Evolutionary conservation across 805 yeast species (phyloP).

Genomic region (Kuraishia piskuri): DNA sequence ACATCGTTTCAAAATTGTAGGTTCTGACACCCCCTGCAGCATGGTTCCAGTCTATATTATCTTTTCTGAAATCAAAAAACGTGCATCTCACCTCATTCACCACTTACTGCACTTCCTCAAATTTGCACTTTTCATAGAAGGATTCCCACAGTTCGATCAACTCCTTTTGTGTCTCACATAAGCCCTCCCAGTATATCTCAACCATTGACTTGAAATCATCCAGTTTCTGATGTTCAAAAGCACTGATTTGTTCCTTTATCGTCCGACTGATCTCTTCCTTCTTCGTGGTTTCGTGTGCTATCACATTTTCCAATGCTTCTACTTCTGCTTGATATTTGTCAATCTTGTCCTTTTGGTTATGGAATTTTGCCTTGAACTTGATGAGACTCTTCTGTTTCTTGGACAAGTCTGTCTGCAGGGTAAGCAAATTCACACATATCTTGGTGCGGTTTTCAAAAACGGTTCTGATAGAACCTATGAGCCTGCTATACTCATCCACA

Average conservation of each 20-base stretch:
- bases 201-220: slow-evolving; percentile 82
- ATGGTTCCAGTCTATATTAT: background rate
- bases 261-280: slow-evolving; percentile 58
- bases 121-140: slow-evolving; percentile 53
- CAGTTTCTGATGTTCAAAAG: slow-evolving; percentile 67
- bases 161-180: slow-evolving; percentile 90
- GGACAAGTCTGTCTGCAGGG: slow-evolving; percentile 31
- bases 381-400: slow-evolving; percentile 38
- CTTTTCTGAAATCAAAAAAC: background rate
- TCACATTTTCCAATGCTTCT: slow-evolving; percentile 42
- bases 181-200: slow-evolving; percentile 83
- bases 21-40: background rate
- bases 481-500: slow-evolving; percentile 77
- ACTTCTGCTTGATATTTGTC: slow-evolving; percentile 52
- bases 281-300: slow-evolving; percentile 42
- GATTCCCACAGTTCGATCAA: slow-evolving; percentile 83
- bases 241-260: slow-evolving; percentile 58
- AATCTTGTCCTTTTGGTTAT: slow-evolving; percentile 54
- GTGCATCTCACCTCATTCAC: background rate
- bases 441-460: slow-evolving; percentile 71
- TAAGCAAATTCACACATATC: slow-evolving; percentile 34
- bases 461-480: slow-evolving; percentile 64
- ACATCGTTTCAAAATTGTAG: background rate
- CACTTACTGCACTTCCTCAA: slow-evolving; percentile 9
- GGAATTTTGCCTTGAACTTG: slow-evolving; percentile 34